Percentiles rank a stretch among this genome's conserved stretches.
These are phyloP conservation scores for Fusarium buharicum DNA, from an alignment of 2,329 filamentous ascomycete species.

Conservation along the genomic window DNA sequence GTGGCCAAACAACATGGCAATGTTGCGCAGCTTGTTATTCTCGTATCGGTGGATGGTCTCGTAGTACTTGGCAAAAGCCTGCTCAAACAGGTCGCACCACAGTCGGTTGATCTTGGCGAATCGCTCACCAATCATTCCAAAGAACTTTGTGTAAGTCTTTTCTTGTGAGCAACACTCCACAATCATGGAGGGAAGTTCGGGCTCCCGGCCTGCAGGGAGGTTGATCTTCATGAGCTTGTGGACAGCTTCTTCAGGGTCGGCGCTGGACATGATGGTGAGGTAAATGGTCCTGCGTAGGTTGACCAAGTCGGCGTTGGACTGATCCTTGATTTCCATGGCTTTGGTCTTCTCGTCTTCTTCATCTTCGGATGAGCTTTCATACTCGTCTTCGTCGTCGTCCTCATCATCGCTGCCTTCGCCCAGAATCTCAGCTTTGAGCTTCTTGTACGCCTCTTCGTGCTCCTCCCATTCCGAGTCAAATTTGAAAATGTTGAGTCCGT, in stretches of 20 bases:
- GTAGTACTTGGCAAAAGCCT: constrained; percentile 91
- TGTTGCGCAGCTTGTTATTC: constrained; percentile 93
- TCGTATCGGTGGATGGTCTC: constrained; percentile 97
- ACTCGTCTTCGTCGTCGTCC: constrained; percentile 69
- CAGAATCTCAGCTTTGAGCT: constrained; percentile 90
- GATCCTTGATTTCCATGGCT: constrained; percentile 95
- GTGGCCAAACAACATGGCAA: constrained; percentile 94
- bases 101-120: constrained; percentile 96
- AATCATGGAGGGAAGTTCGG: constrained; percentile 94
- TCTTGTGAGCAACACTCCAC: constrained; percentile 97
- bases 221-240: constrained; percentile 98
- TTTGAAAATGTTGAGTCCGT: constrained; percentile 95
- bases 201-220: constrained; percentile 85
- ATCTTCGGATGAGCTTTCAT: constrained; percentile 75
- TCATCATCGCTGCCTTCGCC: constrained; percentile 92
- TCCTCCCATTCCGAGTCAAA: constrained; percentile 90
- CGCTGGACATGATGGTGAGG: constrained; percentile 95
- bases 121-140: constrained; percentile 90
- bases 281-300: constrained; percentile 95
- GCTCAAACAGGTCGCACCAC: constrained; percentile 93
- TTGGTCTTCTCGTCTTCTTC: constrained; percentile 82
- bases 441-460: constrained; percentile 89
- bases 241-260: constrained; percentile 94
- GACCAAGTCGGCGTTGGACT: constrained; percentile 94
- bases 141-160: constrained; percentile 97